Evolutionary conservation across 2,329 filamentous ascomycete species (phyloP).

Genomic region (Penicillium freii): DNA sequence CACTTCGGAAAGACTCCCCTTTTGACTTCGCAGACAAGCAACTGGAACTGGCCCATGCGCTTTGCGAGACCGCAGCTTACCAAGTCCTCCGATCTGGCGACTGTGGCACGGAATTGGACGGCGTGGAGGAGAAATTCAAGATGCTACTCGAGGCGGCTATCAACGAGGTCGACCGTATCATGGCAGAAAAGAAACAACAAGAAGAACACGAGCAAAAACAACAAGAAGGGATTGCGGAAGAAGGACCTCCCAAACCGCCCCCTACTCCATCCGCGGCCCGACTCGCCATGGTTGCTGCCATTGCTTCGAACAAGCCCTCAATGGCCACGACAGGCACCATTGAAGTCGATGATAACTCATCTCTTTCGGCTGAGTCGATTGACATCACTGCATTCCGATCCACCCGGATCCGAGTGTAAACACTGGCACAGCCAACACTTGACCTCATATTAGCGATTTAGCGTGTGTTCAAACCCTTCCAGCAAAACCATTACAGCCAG

Average conservation of each 20-base stretch:
- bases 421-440: neutral
- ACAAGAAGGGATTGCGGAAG: conserved; percentile 4
- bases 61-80: conserved; percentile 84
- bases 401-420: conserved; percentile 25
- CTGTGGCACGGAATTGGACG: conserved; percentile 72
- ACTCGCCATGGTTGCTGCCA: conserved; percentile 20
- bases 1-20: conserved; percentile 51
- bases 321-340: conserved; percentile 26
- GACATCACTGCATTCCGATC: conserved; percentile 38
- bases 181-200: conserved; percentile 49
- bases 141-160: conserved; percentile 62
- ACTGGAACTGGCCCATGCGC: conserved; percentile 73
- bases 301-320: conserved; percentile 21
- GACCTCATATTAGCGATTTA: conserved; percentile 21
- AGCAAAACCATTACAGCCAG: conserved; percentile 15
- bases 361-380: conserved; percentile 36
- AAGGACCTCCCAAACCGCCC: conserved; percentile 11
- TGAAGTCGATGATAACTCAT: conserved; percentile 38
- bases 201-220: conserved; percentile 19
- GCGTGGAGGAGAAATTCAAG: conserved; percentile 64
- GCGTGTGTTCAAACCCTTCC: conserved; percentile 20
- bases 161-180: conserved; percentile 58
- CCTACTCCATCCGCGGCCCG: conserved; percentile 18
- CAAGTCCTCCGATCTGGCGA: conserved; percentile 86
- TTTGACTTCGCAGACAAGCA: conserved; percentile 75